Base-by-base conservation (phyloP, 208 protist genomes). In the Angomonas deanei region DNA sequence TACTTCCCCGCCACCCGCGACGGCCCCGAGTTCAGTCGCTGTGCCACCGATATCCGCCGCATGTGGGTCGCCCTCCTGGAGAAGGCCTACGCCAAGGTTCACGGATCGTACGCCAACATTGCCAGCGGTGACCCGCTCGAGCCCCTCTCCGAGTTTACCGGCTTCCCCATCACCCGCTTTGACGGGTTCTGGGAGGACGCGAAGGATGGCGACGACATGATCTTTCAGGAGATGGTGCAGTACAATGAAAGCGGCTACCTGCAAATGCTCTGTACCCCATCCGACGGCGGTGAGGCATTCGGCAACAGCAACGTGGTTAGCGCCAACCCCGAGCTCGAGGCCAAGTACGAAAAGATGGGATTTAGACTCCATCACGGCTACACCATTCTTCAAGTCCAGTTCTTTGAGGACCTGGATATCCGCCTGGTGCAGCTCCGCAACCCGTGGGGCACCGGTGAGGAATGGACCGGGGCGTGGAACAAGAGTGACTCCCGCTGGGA, bases 71-170 rank as follows among this genome's bases (percentile, higher is more conserved):
- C 71, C 24, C 73, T 96, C 19, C 69, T 93, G 38, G 82, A 96
- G 70, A 96, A 96, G 69, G 72, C 83, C 4, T 96, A 94, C 70
- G 88, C 88, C 30, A 96, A 96, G 68, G 53, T 91, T 27, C 76
- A 93, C 67, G 81, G 78, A 27, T 86, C 72, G 2, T 94, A 94
- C 70, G 70, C 83, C 11, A 88, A 89, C 65, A 90, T 94, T 42
- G 76, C 70, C 27, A 82, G 80, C 54, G 88, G 88, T 33, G 84
- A 94, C 34, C 80, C 82, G 13, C 67, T 89, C 24, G 71, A 91
- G 60, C 80, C 84, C 8, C 62, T 94, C 10, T 62, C 74, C 21
- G 88, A 94, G 62, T 78, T 92, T 36, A 92, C 84, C 42, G 84
- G 84, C 38, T 92, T 87, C 64, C 84, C 84, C 17, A 64, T 88